A percentile compares a stretch with the other conserved stretches of the same genome.
Conservation (phyloP, 768 basidiomycete genomes). For the Xanthoconium purpureum region DNA sequence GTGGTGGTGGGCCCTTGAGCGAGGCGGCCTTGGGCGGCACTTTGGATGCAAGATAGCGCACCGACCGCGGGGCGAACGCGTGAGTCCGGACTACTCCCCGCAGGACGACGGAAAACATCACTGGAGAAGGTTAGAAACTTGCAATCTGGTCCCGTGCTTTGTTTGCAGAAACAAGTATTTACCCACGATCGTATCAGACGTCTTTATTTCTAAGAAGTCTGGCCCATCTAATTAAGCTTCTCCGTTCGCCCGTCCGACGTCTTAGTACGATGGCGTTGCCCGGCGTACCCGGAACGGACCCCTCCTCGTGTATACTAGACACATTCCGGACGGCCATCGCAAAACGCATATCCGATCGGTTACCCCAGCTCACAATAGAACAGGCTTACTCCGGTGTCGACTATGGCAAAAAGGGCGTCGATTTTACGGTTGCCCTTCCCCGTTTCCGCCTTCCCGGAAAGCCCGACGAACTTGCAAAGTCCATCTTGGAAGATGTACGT, state of each 20-base stretch:
- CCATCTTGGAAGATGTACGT: constrained; percentile 68
- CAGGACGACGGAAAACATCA: too few species aligned
- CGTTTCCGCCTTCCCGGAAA: constrained; percentile 85
- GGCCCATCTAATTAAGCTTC: background rate
- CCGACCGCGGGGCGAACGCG: too few species aligned
- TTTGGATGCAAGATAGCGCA: too few species aligned
- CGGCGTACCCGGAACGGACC: constrained; percentile 49
- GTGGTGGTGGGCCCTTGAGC: too few species aligned
- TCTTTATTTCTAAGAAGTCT: too few species aligned
- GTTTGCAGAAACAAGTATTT: too few species aligned
- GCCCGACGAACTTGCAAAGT: constrained; percentile 70
- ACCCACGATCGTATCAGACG: too few species aligned
- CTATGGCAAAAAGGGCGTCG: constrained; percentile 89
- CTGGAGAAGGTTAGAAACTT: too few species aligned
- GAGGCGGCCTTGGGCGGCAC: too few species aligned
- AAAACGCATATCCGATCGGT: constrained; percentile 59
- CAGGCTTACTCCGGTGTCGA: constrained; percentile 84
- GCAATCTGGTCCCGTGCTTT: too few species aligned
- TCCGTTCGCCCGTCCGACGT: background rate
- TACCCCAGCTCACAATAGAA: constrained; percentile 64
- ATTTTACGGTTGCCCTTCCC: constrained; percentile 88
- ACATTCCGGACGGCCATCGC: constrained; percentile 82
- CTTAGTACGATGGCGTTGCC: constrained; percentile 37
- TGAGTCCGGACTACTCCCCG: too few species aligned
- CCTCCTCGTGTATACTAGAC: constrained; percentile 66